A percentile compares a stretch with the other conserved stretches of the same genome.
These are phyloP conservation scores for Drechslerella dactyloides DNA, from an alignment of 2,329 filamentous ascomycete species.

Conservation along the genomic window DNA sequence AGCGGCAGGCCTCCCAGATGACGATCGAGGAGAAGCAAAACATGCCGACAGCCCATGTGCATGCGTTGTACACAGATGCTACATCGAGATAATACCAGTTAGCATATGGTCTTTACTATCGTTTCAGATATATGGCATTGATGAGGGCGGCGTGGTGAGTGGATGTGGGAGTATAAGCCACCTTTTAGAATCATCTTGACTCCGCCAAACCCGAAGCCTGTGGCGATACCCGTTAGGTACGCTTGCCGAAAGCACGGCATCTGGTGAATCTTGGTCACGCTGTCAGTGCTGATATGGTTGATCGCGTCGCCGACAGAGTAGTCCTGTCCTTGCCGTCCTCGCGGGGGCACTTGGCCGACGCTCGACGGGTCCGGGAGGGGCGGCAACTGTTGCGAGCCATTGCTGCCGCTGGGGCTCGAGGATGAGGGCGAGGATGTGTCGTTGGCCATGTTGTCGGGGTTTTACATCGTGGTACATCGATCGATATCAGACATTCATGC, in stretches of 20 bases:
- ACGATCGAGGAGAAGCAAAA: constrained; percentile 74
- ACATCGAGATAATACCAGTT: constrained; percentile 55
- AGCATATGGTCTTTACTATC: not conserved
- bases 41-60: constrained; percentile 83
- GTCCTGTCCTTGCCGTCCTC: constrained; percentile 8
- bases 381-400: not conserved
- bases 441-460: constrained; percentile 24
- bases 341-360: constrained; percentile 41
- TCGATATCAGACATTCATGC: not conserved
- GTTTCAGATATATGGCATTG: not conserved
- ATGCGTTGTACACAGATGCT: constrained; percentile 70
- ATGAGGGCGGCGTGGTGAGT: not conserved
- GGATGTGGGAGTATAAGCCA: constrained; percentile 59
- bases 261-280: constrained; percentile 73
- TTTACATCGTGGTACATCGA: constrained; percentile 40
- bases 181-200: constrained; percentile 76
- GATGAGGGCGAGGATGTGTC: constrained; percentile 7
- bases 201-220: constrained; percentile 76
- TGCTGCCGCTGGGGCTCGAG: not conserved
- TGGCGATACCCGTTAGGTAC: constrained; percentile 79
- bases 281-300: constrained; percentile 39
- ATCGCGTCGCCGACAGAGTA: constrained; percentile 23
- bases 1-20: constrained; percentile 85
- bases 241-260: constrained; percentile 84
- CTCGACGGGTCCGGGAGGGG: constrained; percentile 45